Evolutionary conservation across 2,329 filamentous ascomycete species (phyloP).

Genomic region (Scopulariopsis brevicaulis): DNA sequence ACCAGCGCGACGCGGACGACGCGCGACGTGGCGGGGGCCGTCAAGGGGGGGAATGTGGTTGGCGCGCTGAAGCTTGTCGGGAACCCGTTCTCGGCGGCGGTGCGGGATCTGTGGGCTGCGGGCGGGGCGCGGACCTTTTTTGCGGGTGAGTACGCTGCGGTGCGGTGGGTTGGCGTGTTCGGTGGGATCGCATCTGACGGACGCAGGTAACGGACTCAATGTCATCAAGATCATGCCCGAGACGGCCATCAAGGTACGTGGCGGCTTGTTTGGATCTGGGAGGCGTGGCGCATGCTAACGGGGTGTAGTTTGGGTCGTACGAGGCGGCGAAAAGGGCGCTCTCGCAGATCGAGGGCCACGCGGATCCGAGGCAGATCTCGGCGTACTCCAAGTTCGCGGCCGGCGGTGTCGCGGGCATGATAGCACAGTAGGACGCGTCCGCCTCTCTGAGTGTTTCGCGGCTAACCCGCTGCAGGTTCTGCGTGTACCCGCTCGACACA

Average conservation of each 20-base stretch:
- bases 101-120: constrained; percentile 69
- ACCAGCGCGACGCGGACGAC: constrained; percentile 37
- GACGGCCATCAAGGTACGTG: constrained; percentile 70
- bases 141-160: constrained; percentile 52
- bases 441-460: neutral
- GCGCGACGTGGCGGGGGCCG: constrained; percentile 49
- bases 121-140: constrained; percentile 86
- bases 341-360: constrained; percentile 77
- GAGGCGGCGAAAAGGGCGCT: constrained; percentile 87
- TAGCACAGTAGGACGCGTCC: constrained; percentile 62
- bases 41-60: constrained; percentile 58
- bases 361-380: constrained; percentile 67
- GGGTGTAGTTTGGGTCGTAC: constrained; percentile 72
- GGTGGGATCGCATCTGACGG: neutral
- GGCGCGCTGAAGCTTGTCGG: constrained; percentile 54
- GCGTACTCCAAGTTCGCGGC: constrained; percentile 82
- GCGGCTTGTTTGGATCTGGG: neutral
- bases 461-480: constrained; percentile 45
- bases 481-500: constrained; percentile 88
- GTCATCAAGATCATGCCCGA: constrained; percentile 98
- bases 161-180: too few relatives aligned
- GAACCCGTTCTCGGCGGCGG: constrained; percentile 60
- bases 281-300: neutral
- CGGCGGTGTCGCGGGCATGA: constrained; percentile 85
- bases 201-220: constrained; percentile 81